Conservation (phyloP, 129 eudicot species). For the Chrysanthemum lavandulifolium region DNA sequence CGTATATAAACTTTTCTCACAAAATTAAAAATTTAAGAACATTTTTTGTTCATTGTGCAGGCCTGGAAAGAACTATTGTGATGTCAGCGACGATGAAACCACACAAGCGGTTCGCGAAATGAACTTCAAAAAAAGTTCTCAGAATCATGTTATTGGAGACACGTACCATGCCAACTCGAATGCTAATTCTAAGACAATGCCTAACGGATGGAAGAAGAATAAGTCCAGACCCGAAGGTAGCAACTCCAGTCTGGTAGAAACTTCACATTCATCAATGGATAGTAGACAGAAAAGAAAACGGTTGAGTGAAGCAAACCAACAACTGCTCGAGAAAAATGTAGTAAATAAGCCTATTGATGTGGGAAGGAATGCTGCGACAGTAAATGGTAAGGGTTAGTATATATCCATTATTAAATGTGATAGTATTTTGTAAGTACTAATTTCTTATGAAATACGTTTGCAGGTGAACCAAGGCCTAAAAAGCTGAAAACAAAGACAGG, state of each 20-base stretch:
- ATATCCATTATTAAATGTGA: slow-evolving; percentile 15
- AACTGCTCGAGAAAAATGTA: slow-evolving; percentile 26
- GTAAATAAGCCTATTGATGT: slow-evolving; percentile 25
- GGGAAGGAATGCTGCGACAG: slow-evolving; percentile 33
- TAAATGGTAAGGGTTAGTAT: slow-evolving; percentile 34
- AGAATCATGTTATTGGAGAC: slow-evolving; percentile 35
- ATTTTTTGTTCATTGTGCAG: slow-evolving; percentile 32
- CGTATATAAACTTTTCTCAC: neutral
- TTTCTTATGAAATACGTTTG: slow-evolving; percentile 22
- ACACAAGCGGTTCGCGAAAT: slow-evolving; percentile 48
- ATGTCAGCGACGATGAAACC: slow-evolving; percentile 74
- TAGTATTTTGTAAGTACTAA: slow-evolving; percentile 12
- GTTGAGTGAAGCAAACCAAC: slow-evolving; percentile 41
- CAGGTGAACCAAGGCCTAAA: slow-evolving; percentile 54
- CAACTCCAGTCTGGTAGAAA: slow-evolving; percentile 29
- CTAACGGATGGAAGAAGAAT: slow-evolving; percentile 34
- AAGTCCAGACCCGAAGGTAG: slow-evolving; percentile 36
- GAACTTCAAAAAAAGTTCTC: slow-evolving; percentile 32
- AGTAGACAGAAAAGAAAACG: slow-evolving; percentile 35
- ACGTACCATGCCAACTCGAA: slow-evolving; percentile 27
- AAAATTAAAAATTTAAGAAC: neutral
- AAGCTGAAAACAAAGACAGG: slow-evolving; percentile 45
- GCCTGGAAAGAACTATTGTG: slow-evolving; percentile 86
- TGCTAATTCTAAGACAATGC: slow-evolving; percentile 22
- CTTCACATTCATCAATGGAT: slow-evolving; percentile 38